These are phyloP conservation scores for Eucalyptus coolabah DNA, from an alignment of 345 rosid genomes.

Conservation along the genomic window DNA sequence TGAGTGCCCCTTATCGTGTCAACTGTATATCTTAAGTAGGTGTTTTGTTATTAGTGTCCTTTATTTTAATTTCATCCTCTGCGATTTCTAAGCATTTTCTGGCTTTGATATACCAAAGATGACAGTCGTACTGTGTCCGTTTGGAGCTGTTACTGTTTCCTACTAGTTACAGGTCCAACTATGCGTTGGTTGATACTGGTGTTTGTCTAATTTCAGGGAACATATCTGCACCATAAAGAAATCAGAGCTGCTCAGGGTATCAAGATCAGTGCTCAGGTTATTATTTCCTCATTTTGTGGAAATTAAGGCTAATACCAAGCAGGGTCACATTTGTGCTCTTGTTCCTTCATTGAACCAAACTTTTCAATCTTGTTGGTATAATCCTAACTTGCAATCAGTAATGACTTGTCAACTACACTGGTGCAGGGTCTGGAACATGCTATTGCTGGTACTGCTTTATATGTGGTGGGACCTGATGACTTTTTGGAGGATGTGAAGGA, in stretches of 20 bases:
- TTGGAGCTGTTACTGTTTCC: neutral
- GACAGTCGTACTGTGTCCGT: neutral
- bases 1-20: neutral
- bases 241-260: constrained; percentile 96
- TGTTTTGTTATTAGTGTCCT: neutral
- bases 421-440: constrained; percentile 87
- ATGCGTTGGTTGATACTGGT: neutral
- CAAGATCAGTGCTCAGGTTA: constrained; percentile 88
- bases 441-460: constrained; percentile 85
- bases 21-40: neutral
- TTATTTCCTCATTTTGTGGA: neutral
- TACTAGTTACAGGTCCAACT: neutral
- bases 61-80: neutral
- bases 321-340: neutral
- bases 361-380: neutral
- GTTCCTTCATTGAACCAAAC: neutral
- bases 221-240: constrained; percentile 74
- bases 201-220: constrained; percentile 55
- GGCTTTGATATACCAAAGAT: neutral
- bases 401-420: neutral
- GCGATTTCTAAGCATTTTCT: neutral
- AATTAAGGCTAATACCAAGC: neutral
- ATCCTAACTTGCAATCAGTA: neutral
- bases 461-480: constrained; percentile 74
- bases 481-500: constrained; percentile 65